Evolutionary conservation across 1,139 yeast genomes (phyloP).

Genomic region (Geotrichum phurueaensis): DNA sequence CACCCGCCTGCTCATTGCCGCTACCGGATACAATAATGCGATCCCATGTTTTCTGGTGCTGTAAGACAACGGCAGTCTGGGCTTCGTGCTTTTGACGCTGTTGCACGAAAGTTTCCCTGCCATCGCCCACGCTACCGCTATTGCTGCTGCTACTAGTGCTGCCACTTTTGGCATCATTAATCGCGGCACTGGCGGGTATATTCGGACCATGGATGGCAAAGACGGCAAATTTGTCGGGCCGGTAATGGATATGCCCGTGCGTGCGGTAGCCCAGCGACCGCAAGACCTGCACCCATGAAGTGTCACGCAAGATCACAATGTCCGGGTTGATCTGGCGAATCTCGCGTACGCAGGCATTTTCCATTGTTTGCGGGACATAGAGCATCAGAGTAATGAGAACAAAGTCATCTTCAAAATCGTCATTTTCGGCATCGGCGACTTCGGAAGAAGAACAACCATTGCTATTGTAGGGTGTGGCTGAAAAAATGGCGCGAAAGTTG

Average conservation of each 20-base stretch:
- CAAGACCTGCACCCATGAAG: conserved; percentile 2
- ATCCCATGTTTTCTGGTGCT: neutral
- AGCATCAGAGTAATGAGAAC: neutral
- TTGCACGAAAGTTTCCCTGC: neutral
- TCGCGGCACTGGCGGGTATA: neutral
- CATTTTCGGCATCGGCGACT: neutral
- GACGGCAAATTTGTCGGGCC: neutral
- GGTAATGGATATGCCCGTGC: neutral
- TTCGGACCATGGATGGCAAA: neutral
- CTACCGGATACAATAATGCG: neutral
- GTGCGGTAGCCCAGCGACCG: neutral
- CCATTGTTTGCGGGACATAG: conserved; percentile 1
- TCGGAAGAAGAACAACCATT: neutral
- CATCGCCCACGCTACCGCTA: neutral
- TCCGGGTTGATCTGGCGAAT: conserved; percentile 8
- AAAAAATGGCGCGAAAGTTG: neutral
- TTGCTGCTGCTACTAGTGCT: neutral
- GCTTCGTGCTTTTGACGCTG: neutral
- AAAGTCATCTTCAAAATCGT: neutral
- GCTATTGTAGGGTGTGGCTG: neutral
- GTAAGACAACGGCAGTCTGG: neutral
- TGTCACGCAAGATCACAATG: conserved; percentile 8
- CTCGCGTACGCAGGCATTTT: neutral
- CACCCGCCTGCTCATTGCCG: neutral
- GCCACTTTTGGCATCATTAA: neutral